A percentile compares a stretch with the other conserved stretches of the same genome.
Conservation (phyloP, 805 yeast species). For the Blastobotrys americana region DNA sequence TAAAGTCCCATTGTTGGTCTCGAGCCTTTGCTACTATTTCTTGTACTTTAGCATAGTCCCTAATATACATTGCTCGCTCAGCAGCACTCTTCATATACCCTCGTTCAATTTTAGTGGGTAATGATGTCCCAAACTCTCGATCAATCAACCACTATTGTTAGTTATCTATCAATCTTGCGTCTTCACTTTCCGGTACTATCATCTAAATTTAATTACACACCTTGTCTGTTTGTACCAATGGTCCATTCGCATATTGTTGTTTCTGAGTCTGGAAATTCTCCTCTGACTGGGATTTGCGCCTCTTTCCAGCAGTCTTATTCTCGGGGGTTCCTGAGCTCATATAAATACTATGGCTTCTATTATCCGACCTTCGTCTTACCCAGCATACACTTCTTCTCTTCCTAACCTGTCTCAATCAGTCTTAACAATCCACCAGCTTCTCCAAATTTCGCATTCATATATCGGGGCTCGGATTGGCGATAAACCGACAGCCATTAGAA, state of each 20-base stretch:
- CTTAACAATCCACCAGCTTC: too few relatives aligned
- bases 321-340: too few relatives aligned
- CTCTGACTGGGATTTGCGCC: constrained; percentile 62
- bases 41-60: constrained; percentile 47
- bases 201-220: constrained; percentile 6
- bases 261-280: constrained; percentile 54
- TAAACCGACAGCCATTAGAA: too few relatives aligned
- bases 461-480: too few relatives aligned
- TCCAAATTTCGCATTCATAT: too few relatives aligned
- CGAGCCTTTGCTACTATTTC: constrained; percentile 34
- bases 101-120: constrained; percentile 44
- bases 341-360: too few relatives aligned
- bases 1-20: constrained; percentile 34
- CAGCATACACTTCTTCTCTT: too few relatives aligned
- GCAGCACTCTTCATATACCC: constrained; percentile 50
- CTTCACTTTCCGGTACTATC: neutral
- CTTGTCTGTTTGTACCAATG: constrained; percentile 29
- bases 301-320: too few relatives aligned
- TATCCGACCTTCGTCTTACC: too few relatives aligned
- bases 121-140: constrained; percentile 8
- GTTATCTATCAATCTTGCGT: neutral
- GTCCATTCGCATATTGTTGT: constrained; percentile 41
- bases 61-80: constrained; percentile 53
- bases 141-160: constrained; percentile 15
- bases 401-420: too few relatives aligned